Evolutionary conservation across 352 stramenopile genomes (phyloP).

Genomic region (Globisporangium camurandrum): DNA sequence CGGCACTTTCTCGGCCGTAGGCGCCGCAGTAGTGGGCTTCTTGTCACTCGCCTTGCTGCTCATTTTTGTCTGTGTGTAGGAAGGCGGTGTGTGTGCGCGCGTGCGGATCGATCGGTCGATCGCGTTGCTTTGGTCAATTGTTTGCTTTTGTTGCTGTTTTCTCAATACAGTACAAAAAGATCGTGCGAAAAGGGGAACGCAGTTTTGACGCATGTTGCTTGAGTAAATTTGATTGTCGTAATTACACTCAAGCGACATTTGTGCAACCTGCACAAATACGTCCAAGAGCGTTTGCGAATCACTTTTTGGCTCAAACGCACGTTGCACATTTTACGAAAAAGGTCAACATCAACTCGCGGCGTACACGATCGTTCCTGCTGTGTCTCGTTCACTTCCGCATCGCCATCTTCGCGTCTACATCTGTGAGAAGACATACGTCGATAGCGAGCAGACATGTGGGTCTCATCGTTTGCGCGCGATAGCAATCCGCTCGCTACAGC

Average conservation of each 20-base stretch:
- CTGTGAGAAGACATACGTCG: background rate
- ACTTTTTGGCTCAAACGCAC: conserved; percentile 3
- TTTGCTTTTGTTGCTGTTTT: background rate
- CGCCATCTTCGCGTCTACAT: background rate
- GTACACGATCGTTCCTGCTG: too few relatives aligned
- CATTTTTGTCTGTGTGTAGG: conserved; percentile 26
- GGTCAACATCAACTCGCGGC: too few relatives aligned
- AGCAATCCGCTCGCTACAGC: background rate
- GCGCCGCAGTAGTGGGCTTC: conserved; percentile 1
- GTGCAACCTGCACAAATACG: conserved; percentile 2
- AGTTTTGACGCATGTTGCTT: conserved; percentile 13
- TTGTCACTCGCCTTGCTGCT: conserved; percentile 9
- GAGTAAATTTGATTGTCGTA: conserved; percentile 9
- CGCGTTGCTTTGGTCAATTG: background rate
- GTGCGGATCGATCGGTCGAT: background rate
- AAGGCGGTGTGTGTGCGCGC: background rate
- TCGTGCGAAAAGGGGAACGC: conserved; percentile 1
- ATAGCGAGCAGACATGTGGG: conserved; percentile 43
- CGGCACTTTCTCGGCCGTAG: conserved; percentile 42
- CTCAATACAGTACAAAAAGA: conserved; percentile 7
- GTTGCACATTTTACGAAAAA: too few relatives aligned
- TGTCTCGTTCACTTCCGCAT: too few relatives aligned
- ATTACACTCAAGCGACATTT: conserved; percentile 14
- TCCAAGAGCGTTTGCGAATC: conserved; percentile 27
- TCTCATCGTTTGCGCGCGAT: conserved; percentile 39